phyloP scores from a whole-genome alignment of 2,329 filamentous ascomycete species.

The Aureobasidium mangrovei region DNA sequence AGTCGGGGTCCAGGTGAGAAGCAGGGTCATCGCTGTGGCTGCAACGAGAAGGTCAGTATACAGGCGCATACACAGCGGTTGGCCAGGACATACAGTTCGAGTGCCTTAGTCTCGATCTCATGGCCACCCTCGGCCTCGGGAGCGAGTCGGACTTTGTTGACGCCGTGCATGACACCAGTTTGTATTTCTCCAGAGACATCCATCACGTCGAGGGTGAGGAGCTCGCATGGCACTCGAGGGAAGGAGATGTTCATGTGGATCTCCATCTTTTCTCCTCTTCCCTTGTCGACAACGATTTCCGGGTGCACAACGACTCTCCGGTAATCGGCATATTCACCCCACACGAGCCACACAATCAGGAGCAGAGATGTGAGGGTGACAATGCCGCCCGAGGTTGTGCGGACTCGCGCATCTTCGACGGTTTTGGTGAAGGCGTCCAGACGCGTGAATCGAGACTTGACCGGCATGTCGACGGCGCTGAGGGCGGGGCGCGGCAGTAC shows the following conservation, averaged over 20 bases:
- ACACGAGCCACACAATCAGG: conserved; percentile 77
- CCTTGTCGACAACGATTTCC: conserved; percentile 93
- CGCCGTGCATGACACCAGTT: conserved; percentile 83
- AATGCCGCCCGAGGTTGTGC: conserved; percentile 89
- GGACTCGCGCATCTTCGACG: conserved; percentile 92
- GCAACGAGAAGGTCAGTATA: background rate
- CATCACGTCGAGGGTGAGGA: conserved; percentile 96
- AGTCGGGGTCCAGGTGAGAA: conserved; percentile 77
- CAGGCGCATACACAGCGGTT: background rate
- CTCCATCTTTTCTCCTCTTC: conserved; percentile 96
- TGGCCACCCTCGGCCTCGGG: conserved; percentile 64
- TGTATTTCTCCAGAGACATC: conserved; percentile 97
- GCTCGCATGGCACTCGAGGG: conserved; percentile 85
- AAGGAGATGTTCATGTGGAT: conserved; percentile 98
- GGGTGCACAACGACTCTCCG: conserved; percentile 76
- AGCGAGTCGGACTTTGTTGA: conserved; percentile 79
- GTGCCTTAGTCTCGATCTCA: conserved; percentile 60
- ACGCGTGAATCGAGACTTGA: conserved; percentile 89
- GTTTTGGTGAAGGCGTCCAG: conserved; percentile 99
- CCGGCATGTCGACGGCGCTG: conserved; percentile 51
- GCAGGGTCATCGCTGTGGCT: conserved; percentile 60
- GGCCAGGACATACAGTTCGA: conserved; percentile 53
- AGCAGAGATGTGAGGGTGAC: conserved; percentile 87
- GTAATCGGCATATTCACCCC: conserved; percentile 96
- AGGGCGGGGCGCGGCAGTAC: background rate